A percentile compares a stretch with the other conserved stretches of the same genome.
These are phyloP conservation scores for Vanilla planifolia DNA, from an alignment of 106 monocot species.

Conservation along the genomic window DNA sequence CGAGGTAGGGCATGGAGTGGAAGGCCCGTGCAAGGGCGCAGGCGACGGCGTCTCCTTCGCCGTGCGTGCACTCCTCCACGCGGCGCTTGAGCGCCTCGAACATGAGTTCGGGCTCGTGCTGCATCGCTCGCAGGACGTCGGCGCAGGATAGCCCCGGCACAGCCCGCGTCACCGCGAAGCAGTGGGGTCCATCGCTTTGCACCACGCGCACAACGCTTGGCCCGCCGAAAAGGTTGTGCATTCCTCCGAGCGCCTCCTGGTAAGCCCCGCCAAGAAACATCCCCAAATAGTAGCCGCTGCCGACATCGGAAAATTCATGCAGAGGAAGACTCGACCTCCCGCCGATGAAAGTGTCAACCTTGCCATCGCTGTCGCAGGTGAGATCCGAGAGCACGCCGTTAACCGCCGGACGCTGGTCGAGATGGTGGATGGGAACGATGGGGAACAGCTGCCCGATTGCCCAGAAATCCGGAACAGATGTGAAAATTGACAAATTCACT, in stretches of 20 bases:
- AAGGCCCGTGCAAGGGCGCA: conserved; percentile 46
- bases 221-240: conserved; percentile 95
- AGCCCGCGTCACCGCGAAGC: conserved; percentile 80
- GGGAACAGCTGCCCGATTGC: conserved; percentile 95
- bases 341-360: conserved; percentile 71
- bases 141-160: conserved; percentile 67
- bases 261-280: conserved; percentile 99
- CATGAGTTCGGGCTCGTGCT: conserved; percentile 95
- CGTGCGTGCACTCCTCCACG: conserved; percentile 30
- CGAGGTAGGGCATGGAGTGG: conserved; percentile 81
- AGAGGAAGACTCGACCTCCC: conserved; percentile 57
- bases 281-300: conserved; percentile 68
- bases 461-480: conserved; percentile 92
- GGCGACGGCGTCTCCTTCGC: conserved; percentile 11
- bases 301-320: conserved; percentile 38
- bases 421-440: conserved; percentile 78
- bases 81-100: conserved; percentile 69
- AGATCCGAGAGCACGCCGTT: conserved; percentile 72
- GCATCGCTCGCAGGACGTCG: conserved; percentile 83
- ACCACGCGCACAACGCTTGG: conserved; percentile 88
- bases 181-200: conserved; percentile 81
- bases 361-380: conserved; percentile 96
- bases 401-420: conserved; percentile 53
- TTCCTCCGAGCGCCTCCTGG: conserved; percentile 94
- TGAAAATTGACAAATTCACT: conserved; percentile 86